phyloP scores from a whole-genome alignment of 2,329 filamentous ascomycete genomes.

The Lachnellula willkommii region DNA sequence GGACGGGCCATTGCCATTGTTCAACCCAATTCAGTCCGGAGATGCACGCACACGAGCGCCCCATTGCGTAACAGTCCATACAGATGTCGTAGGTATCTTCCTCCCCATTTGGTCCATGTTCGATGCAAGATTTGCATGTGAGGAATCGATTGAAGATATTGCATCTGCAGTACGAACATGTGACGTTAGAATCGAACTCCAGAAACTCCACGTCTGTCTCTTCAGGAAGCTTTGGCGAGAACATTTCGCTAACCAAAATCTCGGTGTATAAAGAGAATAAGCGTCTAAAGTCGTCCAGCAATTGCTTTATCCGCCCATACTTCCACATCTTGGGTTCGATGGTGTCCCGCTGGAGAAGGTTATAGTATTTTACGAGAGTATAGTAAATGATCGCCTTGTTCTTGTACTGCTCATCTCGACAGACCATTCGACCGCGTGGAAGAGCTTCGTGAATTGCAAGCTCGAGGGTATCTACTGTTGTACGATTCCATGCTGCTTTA shows the following conservation, averaged over 20 bases:
- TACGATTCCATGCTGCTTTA: slow-evolving; percentile 98
- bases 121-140: slow-evolving; percentile 80
- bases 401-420: slow-evolving; percentile 97
- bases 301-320: slow-evolving; percentile 51
- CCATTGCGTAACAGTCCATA: slow-evolving; percentile 98
- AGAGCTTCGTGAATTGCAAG: slow-evolving; percentile 82
- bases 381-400: slow-evolving; percentile 95
- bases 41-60: slow-evolving; percentile 83
- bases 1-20: slow-evolving; percentile 80
- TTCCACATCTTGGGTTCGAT: slow-evolving; percentile 39
- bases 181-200: slow-evolving; percentile 83
- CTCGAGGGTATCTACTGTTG: slow-evolving; percentile 84
- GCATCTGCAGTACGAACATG: slow-evolving; percentile 89
- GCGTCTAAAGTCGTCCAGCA: slow-evolving; percentile 77
- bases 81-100: slow-evolving; percentile 92
- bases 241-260: slow-evolving; percentile 81
- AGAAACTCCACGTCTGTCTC: slow-evolving; percentile 70
- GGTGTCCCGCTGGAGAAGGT: slow-evolving; percentile 50
- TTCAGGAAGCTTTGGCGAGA: slow-evolving; percentile 55
- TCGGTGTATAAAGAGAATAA: slow-evolving; percentile 74
- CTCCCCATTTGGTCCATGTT: slow-evolving; percentile 61
- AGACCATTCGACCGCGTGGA: slow-evolving; percentile 83
- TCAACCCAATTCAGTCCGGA: slow-evolving; percentile 86
- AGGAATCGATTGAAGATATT: slow-evolving; percentile 98
- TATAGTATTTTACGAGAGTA: slow-evolving; percentile 72